Conservation (phyloP, 1,284 basidiomycete genomes). For the Xerocomus amazonicus region DNA sequence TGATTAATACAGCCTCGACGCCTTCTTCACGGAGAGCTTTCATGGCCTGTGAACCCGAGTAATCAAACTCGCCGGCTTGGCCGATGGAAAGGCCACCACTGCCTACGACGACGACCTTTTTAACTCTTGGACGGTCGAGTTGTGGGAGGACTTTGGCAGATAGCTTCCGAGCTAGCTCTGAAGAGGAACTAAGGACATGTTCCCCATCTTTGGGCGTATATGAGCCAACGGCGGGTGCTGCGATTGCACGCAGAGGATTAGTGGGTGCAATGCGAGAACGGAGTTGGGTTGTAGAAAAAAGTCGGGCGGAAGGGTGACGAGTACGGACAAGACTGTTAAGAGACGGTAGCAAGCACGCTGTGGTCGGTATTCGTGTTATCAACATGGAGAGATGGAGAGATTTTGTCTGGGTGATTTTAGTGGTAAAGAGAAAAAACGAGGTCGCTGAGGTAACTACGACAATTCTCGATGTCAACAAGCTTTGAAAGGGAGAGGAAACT, state of each 20-base stretch:
- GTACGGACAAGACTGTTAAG: slow-evolving; percentile 12
- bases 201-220: slow-evolving; percentile 69
- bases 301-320: slow-evolving; percentile 23
- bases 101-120: slow-evolving; percentile 95
- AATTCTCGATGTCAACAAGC: not conserved
- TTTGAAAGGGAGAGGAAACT: not conserved
- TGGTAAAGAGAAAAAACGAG: slow-evolving; percentile 72
- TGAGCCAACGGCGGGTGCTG: slow-evolving; percentile 75
- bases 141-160: slow-evolving; percentile 90
- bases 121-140: slow-evolving; percentile 83
- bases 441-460: slow-evolving; percentile 74
- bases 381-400: slow-evolving; percentile 13
- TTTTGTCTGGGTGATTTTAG: slow-evolving; percentile 33
- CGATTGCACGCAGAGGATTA: slow-evolving; percentile 57
- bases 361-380: slow-evolving; percentile 14
- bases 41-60: slow-evolving; percentile 97
- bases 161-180: slow-evolving; percentile 86
- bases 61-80: slow-evolving; percentile 99
- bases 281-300: slow-evolving; percentile 34
- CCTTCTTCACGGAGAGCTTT: slow-evolving; percentile 97
- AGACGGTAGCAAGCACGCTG: slow-evolving; percentile 9
- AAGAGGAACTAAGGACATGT: slow-evolving; percentile 87
- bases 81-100: slow-evolving; percentile 96
- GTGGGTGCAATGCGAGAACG: slow-evolving; percentile 35
- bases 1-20: slow-evolving; percentile 92